Evolutionary conservation across 73 alveolate species (phyloP).

Genomic region (Paraurostyla sp.): DNA sequence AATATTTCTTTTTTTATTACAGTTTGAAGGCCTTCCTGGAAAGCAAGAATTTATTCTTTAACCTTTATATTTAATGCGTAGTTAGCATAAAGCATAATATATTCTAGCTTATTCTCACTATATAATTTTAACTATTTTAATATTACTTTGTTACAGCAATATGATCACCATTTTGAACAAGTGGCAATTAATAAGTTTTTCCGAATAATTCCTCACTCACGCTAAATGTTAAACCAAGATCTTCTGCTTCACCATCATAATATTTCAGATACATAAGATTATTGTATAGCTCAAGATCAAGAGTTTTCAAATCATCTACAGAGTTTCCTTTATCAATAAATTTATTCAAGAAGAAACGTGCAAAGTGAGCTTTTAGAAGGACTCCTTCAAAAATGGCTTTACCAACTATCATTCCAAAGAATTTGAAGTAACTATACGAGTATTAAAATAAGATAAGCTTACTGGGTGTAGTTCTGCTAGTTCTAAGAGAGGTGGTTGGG

Average conservation of each 20-base stretch:
- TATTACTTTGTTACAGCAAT: conserved; percentile 84
- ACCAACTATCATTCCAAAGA: conserved; percentile 71
- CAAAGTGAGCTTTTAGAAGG: conserved; percentile 32
- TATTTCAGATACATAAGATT: conserved; percentile 75
- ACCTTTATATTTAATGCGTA: conserved; percentile 84
- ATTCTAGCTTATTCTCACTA: conserved; percentile 59
- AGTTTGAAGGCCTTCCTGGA: conserved; percentile 86
- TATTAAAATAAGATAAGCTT: not conserved
- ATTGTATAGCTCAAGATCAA: conserved; percentile 74
- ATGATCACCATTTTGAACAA: conserved; percentile 87
- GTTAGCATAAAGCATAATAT: conserved; percentile 83
- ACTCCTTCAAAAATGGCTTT: conserved; percentile 55
- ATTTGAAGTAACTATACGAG: conserved; percentile 19
- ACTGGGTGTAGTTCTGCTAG: not conserved
- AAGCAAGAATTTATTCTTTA: conserved; percentile 82
- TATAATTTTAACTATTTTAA: conserved; percentile 42
- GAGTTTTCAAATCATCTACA: conserved; percentile 76
- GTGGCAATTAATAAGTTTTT: conserved; percentile 66
- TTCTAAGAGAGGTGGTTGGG: conserved; percentile 37
- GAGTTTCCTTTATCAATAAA: conserved; percentile 32
- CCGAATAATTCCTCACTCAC: conserved; percentile 65
- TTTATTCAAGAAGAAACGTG: conserved; percentile 47
- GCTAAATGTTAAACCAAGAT: conserved; percentile 62
- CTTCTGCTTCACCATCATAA: conserved; percentile 77
- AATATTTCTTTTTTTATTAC: conserved; percentile 81